Conservation (phyloP, 371 early-diverging fungal species). For the Haplosporangium sp. region DNA sequence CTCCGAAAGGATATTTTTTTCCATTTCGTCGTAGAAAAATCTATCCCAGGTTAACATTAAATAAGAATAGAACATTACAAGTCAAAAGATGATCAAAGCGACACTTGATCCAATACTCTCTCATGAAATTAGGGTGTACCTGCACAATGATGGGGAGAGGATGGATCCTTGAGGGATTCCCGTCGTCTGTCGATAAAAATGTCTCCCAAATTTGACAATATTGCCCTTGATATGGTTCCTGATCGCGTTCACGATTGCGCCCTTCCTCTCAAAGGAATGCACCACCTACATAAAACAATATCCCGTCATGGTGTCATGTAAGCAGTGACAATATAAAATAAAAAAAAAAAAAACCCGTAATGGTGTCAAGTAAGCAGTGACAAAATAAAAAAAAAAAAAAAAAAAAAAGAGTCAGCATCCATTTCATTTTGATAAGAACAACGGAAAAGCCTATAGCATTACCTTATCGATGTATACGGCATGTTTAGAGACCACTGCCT, state of each 20-base stretch:
- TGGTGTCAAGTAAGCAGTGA: too few species aligned
- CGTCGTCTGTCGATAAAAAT: slow-evolving; percentile 69
- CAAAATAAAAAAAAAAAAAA: too few species aligned
- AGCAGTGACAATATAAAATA: too few species aligned
- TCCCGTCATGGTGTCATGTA: background rate
- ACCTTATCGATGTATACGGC: slow-evolving; percentile 74
- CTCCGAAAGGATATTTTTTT: slow-evolving; percentile 58
- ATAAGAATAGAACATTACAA: too few species aligned
- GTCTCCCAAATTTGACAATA: slow-evolving; percentile 66
- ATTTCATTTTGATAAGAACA: background rate
- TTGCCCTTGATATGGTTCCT: slow-evolving; percentile 73
- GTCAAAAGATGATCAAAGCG: too few species aligned
- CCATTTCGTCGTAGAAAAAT: slow-evolving; percentile 81
- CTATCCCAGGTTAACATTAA: slow-evolving; percentile 36
- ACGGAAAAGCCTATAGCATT: background rate
- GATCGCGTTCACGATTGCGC: slow-evolving; percentile 57
- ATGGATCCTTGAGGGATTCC: slow-evolving; percentile 95
- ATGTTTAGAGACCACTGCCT: slow-evolving; percentile 59
- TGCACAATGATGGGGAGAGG: slow-evolving; percentile 87
- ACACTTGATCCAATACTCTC: too few species aligned
- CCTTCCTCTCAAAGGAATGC: slow-evolving; percentile 24
- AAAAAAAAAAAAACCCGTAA: background rate
- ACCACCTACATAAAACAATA: slow-evolving; percentile 12
- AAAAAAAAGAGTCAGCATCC: too few species aligned
- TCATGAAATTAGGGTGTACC: slow-evolving; percentile 49